A percentile compares a stretch with the other conserved stretches of the same genome.
These are phyloP conservation scores for Colletotrichum chrysophilum DNA, from an alignment of 2,329 filamentous ascomycete genomes.

Conservation along the genomic window DNA sequence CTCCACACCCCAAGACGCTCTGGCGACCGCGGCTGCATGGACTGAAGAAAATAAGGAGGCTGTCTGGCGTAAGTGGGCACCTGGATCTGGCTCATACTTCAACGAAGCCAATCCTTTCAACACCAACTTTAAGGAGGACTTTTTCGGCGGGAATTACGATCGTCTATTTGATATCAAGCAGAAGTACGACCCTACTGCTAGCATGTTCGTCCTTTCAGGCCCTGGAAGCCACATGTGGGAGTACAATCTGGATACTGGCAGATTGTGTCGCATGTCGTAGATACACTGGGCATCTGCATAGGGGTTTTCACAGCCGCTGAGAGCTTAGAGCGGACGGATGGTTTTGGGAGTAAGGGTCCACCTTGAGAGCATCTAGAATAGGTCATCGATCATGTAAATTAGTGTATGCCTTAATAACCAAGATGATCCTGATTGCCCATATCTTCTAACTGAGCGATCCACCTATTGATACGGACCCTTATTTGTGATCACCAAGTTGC, in stretches of 20 bases:
- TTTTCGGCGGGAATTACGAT: conserved; percentile 32
- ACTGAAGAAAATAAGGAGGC: not conserved
- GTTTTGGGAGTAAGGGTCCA: not conserved
- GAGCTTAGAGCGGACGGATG: not conserved
- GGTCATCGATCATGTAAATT: not conserved
- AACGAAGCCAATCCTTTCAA: conserved; percentile 45
- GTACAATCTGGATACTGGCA: not conserved
- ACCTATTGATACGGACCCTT: rapidly evolving
- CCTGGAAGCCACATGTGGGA: conserved; percentile 24
- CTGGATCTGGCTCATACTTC: conserved; percentile 30
- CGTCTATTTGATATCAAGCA: conserved; percentile 31
- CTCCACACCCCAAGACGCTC: not conserved
- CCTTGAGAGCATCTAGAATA: not conserved
- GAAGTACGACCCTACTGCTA: conserved; percentile 29
- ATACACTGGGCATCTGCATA: not conserved
- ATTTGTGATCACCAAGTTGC: not conserved
- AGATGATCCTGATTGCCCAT: not conserved
- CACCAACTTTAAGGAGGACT: conserved; percentile 29
- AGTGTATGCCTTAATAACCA: rapidly evolving
- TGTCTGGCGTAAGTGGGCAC: conserved; percentile 17
- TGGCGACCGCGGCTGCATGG: not conserved
- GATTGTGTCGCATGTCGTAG: not conserved
- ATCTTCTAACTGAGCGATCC: not conserved
- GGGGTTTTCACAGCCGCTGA: rapidly evolving
- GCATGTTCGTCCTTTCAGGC: conserved; percentile 18